phyloP scores from a whole-genome alignment of 2,329 filamentous ascomycete genomes.

The Colletotrichum caudatum region DNA sequence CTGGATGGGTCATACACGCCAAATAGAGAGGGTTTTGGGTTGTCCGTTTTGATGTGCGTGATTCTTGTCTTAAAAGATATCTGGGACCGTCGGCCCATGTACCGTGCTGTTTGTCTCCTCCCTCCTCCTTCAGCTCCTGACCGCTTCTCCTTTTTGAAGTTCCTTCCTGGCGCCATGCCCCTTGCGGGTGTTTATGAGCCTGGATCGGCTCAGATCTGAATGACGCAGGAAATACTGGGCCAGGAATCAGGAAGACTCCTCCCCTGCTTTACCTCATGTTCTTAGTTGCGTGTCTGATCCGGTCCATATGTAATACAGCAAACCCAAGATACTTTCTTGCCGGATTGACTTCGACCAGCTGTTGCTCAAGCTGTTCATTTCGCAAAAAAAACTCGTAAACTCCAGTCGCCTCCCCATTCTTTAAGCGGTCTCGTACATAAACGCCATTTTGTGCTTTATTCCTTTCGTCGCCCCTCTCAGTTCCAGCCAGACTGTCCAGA shows the following conservation, averaged over 20 bases:
- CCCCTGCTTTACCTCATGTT: neutral
- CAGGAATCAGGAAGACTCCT: neutral
- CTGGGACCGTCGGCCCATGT: neutral
- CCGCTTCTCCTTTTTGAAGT: neutral
- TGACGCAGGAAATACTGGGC: slow-evolving; percentile 10
- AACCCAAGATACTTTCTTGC: slow-evolving; percentile 9
- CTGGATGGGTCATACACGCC: slow-evolving; percentile 19
- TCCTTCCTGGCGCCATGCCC: neutral
- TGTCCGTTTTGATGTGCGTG: slow-evolving; percentile 2
- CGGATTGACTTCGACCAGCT: slow-evolving; percentile 10
- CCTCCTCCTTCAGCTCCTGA: neutral
- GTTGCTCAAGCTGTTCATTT: slow-evolving; percentile 9
- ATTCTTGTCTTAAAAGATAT: slow-evolving; percentile 5
- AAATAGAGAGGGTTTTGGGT: neutral
- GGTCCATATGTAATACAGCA: slow-evolving; percentile 6
- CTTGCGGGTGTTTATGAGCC: slow-evolving; percentile 11
- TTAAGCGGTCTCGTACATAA: slow-evolving; percentile 25
- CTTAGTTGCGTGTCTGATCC: neutral
- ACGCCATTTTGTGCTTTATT: slow-evolving; percentile 30
- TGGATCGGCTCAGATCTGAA: slow-evolving; percentile 1
- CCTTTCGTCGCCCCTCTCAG: slow-evolving; percentile 46
- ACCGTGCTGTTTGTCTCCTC: neutral
- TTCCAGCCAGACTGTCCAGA: slow-evolving; percentile 66
- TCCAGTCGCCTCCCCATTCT: slow-evolving; percentile 33
- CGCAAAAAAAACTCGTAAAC: slow-evolving; percentile 33